Conservation (phyloP, 2,329 filamentous ascomycete genomes). For the Pseudocercospora ulei region DNA sequence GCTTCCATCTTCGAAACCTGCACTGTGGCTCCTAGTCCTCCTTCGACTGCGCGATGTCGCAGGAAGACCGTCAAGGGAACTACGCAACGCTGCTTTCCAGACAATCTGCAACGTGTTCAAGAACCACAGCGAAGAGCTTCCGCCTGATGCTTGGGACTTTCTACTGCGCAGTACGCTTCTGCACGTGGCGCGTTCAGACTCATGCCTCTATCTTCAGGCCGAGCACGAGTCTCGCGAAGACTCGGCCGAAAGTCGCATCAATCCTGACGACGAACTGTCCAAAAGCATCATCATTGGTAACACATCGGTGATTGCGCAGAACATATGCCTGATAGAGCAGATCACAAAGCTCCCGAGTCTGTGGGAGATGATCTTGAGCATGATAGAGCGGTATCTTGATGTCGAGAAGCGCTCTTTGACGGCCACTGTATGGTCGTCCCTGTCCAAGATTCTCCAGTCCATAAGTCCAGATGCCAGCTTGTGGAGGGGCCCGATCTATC, state of each 20-base stretch:
- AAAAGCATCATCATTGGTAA: conserved; percentile 65
- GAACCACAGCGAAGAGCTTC: conserved; percentile 73
- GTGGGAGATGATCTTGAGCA: conserved; percentile 64
- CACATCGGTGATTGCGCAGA: conserved; percentile 62
- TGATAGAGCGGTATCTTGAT: conserved; percentile 50
- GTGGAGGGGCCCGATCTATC: conserved; percentile 28
- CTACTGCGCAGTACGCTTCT: conserved; percentile 76
- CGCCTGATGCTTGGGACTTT: conserved; percentile 68
- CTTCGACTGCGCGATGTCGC: conserved; percentile 62
- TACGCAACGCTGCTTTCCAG: conserved; percentile 80
- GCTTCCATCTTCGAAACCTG: conserved; percentile 35
- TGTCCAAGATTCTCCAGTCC: conserved; percentile 36
- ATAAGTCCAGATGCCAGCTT: conserved; percentile 18
- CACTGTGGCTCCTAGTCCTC: conserved; percentile 69
- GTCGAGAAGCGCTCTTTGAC: conserved; percentile 37
- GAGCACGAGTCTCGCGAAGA: conserved; percentile 7
- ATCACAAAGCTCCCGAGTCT: conserved; percentile 59
- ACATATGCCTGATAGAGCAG: conserved; percentile 60
- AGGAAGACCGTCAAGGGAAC: conserved; percentile 60
- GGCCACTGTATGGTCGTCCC: conserved; percentile 37
- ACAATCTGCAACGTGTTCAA: conserved; percentile 86
- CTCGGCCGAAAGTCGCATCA: not conserved
- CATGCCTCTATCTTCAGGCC: conserved; percentile 15
- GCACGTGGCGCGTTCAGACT: conserved; percentile 52
- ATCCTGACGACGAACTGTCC: conserved; percentile 49